phyloP scores from a whole-genome alignment of 2,329 filamentous ascomycete species.

The Coleophoma eucalyptorum region DNA sequence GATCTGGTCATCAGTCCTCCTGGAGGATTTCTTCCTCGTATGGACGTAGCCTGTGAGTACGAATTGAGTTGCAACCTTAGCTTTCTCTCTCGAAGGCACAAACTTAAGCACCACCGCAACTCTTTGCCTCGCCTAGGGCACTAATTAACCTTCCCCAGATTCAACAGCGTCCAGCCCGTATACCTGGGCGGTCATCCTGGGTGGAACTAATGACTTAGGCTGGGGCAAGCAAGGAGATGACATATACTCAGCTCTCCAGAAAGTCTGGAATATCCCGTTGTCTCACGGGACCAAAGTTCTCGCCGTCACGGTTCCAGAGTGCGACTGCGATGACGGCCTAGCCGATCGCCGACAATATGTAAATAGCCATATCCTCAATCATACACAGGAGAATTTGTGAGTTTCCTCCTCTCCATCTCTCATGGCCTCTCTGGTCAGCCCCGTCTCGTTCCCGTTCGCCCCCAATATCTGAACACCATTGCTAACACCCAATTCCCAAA shows the following conservation, averaged over 20 bases:
- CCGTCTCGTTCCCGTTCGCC: too few species aligned
- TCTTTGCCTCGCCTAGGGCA: too few species aligned
- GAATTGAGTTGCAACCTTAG: too few species aligned
- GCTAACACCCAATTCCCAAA: background rate
- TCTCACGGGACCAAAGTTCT: conserved; percentile 50
- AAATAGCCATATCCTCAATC: conserved; percentile 48
- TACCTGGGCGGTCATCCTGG: conserved; percentile 61
- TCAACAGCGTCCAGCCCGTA: conserved; percentile 16
- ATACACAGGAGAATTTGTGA: conserved; percentile 49
- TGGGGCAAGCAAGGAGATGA: conserved; percentile 30
- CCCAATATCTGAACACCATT: background rate
- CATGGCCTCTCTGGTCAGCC: too few species aligned
- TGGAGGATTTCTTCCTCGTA: conserved; percentile 22
- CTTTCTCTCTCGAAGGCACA: too few species aligned
- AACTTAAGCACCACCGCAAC: too few species aligned
- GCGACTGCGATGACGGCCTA: conserved; percentile 25
- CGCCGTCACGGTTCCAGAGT: conserved; percentile 60
- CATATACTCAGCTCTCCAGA: conserved; percentile 45
- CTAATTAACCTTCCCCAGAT: background rate
- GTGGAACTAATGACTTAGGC: conserved; percentile 61
- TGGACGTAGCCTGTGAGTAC: conserved; percentile 29
- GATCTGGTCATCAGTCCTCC: conserved; percentile 40
- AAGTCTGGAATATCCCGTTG: conserved; percentile 47
- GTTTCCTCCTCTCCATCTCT: conserved; percentile 19
- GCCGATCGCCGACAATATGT: conserved; percentile 37